Evolutionary conservation across 352 stramenopile species (phyloP).

Genomic region (Phytopythium vexans): DNA sequence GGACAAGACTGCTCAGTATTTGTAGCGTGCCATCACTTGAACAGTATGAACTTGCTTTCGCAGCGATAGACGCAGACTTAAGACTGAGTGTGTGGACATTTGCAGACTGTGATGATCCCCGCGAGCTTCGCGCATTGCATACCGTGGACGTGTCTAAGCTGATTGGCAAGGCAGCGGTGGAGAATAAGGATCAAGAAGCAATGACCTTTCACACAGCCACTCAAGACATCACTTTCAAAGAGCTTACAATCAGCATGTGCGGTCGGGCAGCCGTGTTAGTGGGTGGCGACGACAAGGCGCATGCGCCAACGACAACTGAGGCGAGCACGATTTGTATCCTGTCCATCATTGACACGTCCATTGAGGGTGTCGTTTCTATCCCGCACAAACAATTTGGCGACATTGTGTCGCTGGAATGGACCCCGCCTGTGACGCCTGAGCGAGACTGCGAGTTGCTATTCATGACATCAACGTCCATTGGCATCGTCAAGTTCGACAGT

Average conservation of each 20-base stretch:
- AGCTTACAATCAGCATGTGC: conserved; percentile 50
- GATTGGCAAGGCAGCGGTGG: conserved; percentile 14
- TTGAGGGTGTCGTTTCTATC: conserved; percentile 54
- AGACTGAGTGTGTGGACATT: conserved; percentile 56
- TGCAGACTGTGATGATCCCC: conserved; percentile 47
- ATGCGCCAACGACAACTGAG: conserved; percentile 5
- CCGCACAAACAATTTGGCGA: conserved; percentile 56
- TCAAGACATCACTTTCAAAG: conserved; percentile 41
- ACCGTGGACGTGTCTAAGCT: conserved; percentile 32
- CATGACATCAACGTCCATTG: conserved; percentile 59
- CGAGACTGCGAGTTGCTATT: conserved; percentile 60
- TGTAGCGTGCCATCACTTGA: conserved; percentile 41
- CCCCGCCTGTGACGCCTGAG: conserved; percentile 42
- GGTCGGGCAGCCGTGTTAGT: conserved; percentile 59
- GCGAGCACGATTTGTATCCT: conserved; percentile 49
- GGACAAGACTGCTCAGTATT: conserved; percentile 29
- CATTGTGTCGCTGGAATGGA: conserved; percentile 67
- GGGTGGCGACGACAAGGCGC: conserved; percentile 14
- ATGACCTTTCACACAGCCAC: conserved; percentile 39
- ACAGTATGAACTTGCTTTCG: conserved; percentile 44
- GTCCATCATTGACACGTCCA: conserved; percentile 38
- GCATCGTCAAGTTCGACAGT: conserved; percentile 54
- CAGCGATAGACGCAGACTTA: conserved; percentile 34
- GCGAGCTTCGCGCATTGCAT: conserved; percentile 35
- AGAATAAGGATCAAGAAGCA: conserved; percentile 15